phyloP scores from a whole-genome alignment of 495 filamentous ascomycete species.

The Podospora pseudoanserina region DNA sequence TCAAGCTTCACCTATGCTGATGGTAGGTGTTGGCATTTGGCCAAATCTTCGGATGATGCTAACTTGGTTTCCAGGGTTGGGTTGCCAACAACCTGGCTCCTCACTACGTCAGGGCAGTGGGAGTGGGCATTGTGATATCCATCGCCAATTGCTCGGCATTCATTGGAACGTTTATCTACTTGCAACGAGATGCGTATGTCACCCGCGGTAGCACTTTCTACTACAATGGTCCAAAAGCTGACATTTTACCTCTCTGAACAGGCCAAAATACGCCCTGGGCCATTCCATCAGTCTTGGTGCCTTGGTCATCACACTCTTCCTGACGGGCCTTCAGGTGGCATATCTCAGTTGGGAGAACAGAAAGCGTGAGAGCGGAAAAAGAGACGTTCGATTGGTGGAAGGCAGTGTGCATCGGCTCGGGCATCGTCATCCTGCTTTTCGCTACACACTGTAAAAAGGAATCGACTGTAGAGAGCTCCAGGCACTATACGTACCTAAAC shows the following conservation, averaged over 20 bases:
- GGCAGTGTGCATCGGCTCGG: constrained; percentile 36
- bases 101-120: constrained; percentile 49
- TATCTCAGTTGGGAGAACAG: constrained; percentile 48
- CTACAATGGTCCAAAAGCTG: neutral
- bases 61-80: constrained; percentile 28
- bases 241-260: constrained; percentile 11
- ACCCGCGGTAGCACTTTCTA: neutral
- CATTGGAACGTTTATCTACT: constrained; percentile 51
- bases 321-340: constrained; percentile 34
- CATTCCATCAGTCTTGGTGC: constrained; percentile 48
- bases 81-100: constrained; percentile 44
- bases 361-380: constrained; percentile 39
- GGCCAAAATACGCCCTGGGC: constrained; percentile 42
- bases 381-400: constrained; percentile 40
- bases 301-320: constrained; percentile 37
- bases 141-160: constrained; percentile 50
- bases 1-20: constrained; percentile 54
- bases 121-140: constrained; percentile 39
- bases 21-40: constrained; percentile 27
- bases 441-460: constrained; percentile 39
- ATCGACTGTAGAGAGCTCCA: too few relatives aligned
- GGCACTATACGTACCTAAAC: too few relatives aligned
- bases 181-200: constrained; percentile 43
- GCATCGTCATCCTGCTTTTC: constrained; percentile 45
- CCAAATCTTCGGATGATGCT: neutral